These are phyloP conservation scores for Arabis alpina DNA, from an alignment of 345 rosid species.

Conservation along the genomic window DNA sequence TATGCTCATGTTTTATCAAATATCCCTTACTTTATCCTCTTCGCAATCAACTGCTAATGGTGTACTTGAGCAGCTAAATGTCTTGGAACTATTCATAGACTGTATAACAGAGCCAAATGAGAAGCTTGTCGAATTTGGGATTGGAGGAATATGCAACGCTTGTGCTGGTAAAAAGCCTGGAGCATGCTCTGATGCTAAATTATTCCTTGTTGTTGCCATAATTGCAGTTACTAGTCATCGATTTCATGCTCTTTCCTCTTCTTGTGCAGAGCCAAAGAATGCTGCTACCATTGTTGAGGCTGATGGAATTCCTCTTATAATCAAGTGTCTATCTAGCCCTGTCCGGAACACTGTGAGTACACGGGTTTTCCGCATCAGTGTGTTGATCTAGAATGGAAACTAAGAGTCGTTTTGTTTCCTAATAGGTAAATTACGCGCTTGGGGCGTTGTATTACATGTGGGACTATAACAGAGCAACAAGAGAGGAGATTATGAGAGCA, in stretches of 20 bases:
- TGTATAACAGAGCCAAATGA: slow-evolving; percentile 91
- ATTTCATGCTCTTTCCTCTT: no score
- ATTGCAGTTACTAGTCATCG: no score
- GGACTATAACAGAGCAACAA: slow-evolving; percentile 56
- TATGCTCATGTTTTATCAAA: no score
- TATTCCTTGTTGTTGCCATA: not conserved
- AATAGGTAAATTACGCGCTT: slow-evolving; percentile 72
- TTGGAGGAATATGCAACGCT: slow-evolving; percentile 90
- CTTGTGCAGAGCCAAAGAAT: slow-evolving; percentile 67
- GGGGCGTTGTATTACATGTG: slow-evolving; percentile 83
- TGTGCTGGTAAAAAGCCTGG: slow-evolving; percentile 75
- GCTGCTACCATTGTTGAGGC: slow-evolving; percentile 57
- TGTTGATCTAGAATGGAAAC: not conserved
- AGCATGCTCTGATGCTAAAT: slow-evolving; percentile 7
- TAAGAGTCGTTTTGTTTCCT: slow-evolving; percentile 6
- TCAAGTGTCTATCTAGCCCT: slow-evolving; percentile 86
- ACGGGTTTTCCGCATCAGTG: not conserved
- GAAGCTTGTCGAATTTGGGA: slow-evolving; percentile 82
- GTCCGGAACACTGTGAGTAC: slow-evolving; percentile 80
- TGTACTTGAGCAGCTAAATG: slow-evolving; percentile 67
- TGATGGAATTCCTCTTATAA: slow-evolving; percentile 66
- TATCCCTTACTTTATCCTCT: slow-evolving; percentile 4
- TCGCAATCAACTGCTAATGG: slow-evolving; percentile 2
- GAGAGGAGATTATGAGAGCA: slow-evolving; percentile 71
- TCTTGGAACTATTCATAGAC: slow-evolving; percentile 88